Percentiles rank a stretch among this genome's conserved stretches.
phyloP scores from a whole-genome alignment of 2,329 filamentous ascomycete genomes.

The Chaetomiaceae sp. region DNA sequence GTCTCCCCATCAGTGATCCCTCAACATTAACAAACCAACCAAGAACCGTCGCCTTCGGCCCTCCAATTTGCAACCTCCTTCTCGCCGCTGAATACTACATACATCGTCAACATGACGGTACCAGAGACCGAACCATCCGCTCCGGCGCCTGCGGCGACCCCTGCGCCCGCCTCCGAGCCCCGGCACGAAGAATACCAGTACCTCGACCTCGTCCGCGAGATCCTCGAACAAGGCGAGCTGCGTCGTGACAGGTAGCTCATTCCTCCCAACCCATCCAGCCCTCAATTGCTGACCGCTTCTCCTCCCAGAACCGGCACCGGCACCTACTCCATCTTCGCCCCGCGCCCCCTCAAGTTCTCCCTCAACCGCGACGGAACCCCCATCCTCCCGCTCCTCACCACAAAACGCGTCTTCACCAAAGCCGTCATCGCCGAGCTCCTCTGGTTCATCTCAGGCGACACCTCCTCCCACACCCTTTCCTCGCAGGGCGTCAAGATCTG shows the following conservation, averaged over 20 bases:
- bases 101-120: constrained; percentile 18
- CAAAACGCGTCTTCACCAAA: constrained; percentile 90
- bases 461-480: constrained; percentile 71
- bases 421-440: constrained; percentile 89
- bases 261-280: not conserved
- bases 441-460: constrained; percentile 88
- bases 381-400: constrained; percentile 88
- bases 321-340: constrained; percentile 84
- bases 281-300: constrained; percentile 1
- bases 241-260: constrained; percentile 72
- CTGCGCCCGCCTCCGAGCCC: not conserved
- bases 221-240: constrained; percentile 77
- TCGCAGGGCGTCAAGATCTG: constrained; percentile 89
- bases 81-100: not conserved
- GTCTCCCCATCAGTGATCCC: not conserved
- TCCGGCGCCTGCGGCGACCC: constrained; percentile 1
- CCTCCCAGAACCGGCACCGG: constrained; percentile 77
- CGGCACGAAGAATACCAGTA: constrained; percentile 90
- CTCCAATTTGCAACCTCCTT: too few relatives aligned
- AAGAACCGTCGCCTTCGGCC: too few relatives aligned
- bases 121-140: constrained; percentile 4
- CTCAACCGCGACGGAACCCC: constrained; percentile 61
- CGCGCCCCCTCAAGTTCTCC: constrained; percentile 78
- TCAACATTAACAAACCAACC: too few relatives aligned
- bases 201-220: constrained; percentile 79